Conservation (phyloP, 176 grass and related monocot genomes). For the Cymbopogon citratus region DNA sequence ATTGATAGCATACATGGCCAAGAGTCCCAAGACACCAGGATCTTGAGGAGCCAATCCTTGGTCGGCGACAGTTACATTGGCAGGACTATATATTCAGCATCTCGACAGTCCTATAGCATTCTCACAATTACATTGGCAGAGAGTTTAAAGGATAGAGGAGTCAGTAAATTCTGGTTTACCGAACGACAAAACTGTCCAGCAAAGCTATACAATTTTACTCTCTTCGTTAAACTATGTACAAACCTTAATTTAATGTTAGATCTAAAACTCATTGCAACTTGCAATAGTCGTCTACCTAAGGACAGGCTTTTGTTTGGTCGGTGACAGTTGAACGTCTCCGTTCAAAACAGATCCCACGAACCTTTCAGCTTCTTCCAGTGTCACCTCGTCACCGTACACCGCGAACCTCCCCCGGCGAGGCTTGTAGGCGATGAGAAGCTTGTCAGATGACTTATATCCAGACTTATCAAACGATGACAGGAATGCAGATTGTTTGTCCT, state of each 20-base stretch:
- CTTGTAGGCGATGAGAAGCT: slow-evolving; percentile 76
- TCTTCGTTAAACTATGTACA: slow-evolving; percentile 23
- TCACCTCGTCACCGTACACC: slow-evolving; percentile 36
- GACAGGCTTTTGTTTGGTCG: slow-evolving; percentile 46
- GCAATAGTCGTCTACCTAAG: slow-evolving; percentile 34
- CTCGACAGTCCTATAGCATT: no score
- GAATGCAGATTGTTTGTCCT: slow-evolving; percentile 57
- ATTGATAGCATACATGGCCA: no score
- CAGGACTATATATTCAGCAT: no score
- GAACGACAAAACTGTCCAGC: neutral
- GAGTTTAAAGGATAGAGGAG: neutral
- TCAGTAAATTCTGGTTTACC: neutral
- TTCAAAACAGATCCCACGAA: slow-evolving; percentile 76
- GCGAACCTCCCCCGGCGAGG: slow-evolving; percentile 58
- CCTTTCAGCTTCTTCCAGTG: slow-evolving; percentile 68
- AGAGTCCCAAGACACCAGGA: no score
- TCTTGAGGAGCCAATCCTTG: no score
- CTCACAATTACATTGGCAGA: neutral
- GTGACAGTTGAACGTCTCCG: slow-evolving; percentile 63
- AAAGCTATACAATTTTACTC: neutral
- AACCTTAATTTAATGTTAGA: neutral
- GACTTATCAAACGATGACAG: slow-evolving; percentile 59
- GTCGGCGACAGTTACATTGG: no score
- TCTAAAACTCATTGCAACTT: slow-evolving; percentile 21
- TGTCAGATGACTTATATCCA: slow-evolving; percentile 48